Percentiles rank a stretch among this genome's conserved stretches.
phyloP scores from a whole-genome alignment of 345 rosid genomes.

The Nephelium lappaceum region DNA sequence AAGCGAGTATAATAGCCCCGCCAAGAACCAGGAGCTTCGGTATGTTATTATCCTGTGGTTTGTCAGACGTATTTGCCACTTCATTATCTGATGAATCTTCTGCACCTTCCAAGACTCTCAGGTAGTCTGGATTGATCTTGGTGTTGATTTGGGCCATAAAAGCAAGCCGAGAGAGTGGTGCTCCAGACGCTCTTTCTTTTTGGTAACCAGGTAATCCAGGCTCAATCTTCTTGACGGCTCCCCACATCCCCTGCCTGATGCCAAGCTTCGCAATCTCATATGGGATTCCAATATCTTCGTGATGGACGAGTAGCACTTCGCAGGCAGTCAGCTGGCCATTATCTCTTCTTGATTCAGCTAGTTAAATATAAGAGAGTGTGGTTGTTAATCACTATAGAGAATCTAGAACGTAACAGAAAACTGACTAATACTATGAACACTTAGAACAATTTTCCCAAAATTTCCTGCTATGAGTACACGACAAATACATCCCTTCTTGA shows the following conservation, averaged over 20 bases:
- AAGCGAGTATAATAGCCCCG: slow-evolving; percentile 58
- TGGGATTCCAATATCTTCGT: slow-evolving; percentile 92
- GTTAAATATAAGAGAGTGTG: not conserved
- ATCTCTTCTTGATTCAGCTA: slow-evolving; percentile 71
- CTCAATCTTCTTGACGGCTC: slow-evolving; percentile 80
- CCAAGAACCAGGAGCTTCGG: slow-evolving; percentile 62
- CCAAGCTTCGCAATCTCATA: slow-evolving; percentile 84
- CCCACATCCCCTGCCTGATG: slow-evolving; percentile 86
- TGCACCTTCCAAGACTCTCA: slow-evolving; percentile 36
- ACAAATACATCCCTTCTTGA: not conserved
- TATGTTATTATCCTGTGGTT: slow-evolving; percentile 39
- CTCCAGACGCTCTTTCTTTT: slow-evolving; percentile 51
- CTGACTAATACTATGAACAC: not conserved
- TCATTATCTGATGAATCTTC: slow-evolving; percentile 32
- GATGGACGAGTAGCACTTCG: slow-evolving; percentile 73
- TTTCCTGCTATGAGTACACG: no score
- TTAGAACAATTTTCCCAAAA: no score
- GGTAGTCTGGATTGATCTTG: slow-evolving; percentile 46
- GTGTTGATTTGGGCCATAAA: slow-evolving; percentile 69
- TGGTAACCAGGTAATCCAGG: slow-evolving; percentile 73
- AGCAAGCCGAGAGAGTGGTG: slow-evolving; percentile 51
- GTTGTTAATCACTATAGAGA: not conserved
- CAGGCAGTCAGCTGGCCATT: slow-evolving; percentile 62
- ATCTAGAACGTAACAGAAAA: not conserved
- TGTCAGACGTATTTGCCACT: slow-evolving; percentile 26